Percentiles rank a stretch among this genome's conserved stretches.
Conservation (phyloP, 352 stramenopile genomes). For the Phytophthora pluvialis region DNA sequence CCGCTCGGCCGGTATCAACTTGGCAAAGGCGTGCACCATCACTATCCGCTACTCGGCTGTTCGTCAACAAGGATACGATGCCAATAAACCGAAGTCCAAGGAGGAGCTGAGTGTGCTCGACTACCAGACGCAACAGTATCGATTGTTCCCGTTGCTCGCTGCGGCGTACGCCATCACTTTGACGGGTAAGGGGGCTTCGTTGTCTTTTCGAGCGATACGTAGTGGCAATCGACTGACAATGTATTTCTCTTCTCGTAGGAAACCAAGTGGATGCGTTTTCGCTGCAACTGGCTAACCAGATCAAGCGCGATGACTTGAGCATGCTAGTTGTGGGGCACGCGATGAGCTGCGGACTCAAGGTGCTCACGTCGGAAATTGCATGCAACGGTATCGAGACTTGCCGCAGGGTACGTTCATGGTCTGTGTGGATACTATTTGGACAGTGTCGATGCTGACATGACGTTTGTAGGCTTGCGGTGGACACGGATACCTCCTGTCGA, state of each 20-base stretch:
- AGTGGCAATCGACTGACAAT: slow-evolving; percentile 4
- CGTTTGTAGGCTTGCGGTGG: slow-evolving; percentile 89
- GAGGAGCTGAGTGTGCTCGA: slow-evolving; percentile 93
- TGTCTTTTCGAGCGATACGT: not conserved
- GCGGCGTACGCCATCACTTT: slow-evolving; percentile 92
- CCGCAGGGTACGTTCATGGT: slow-evolving; percentile 41
- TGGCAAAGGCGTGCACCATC: slow-evolving; percentile 92
- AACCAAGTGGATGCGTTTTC: slow-evolving; percentile 63
- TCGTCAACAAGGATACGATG: slow-evolving; percentile 86
- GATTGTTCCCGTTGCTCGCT: slow-evolving; percentile 92
- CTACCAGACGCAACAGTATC: slow-evolving; percentile 96
- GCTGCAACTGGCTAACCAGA: slow-evolving; percentile 47
- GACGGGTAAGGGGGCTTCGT: slow-evolving; percentile 30
- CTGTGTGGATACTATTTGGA: not conserved
- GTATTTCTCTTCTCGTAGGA: slow-evolving; percentile 27
- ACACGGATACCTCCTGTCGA: slow-evolving; percentile 93
- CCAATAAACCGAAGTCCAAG: slow-evolving; percentile 51
- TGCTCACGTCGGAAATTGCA: slow-evolving; percentile 59
- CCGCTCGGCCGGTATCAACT: no score
- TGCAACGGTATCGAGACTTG: slow-evolving; percentile 57
- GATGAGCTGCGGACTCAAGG: slow-evolving; percentile 71
- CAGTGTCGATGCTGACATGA: slow-evolving; percentile 2
- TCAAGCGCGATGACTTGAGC: slow-evolving; percentile 46
- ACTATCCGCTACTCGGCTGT: slow-evolving; percentile 95
- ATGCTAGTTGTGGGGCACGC: slow-evolving; percentile 59